These are phyloP conservation scores for Balamuthia mandrillaris DNA, from an alignment of 208 protist genomes.

Conservation along the genomic window DNA sequence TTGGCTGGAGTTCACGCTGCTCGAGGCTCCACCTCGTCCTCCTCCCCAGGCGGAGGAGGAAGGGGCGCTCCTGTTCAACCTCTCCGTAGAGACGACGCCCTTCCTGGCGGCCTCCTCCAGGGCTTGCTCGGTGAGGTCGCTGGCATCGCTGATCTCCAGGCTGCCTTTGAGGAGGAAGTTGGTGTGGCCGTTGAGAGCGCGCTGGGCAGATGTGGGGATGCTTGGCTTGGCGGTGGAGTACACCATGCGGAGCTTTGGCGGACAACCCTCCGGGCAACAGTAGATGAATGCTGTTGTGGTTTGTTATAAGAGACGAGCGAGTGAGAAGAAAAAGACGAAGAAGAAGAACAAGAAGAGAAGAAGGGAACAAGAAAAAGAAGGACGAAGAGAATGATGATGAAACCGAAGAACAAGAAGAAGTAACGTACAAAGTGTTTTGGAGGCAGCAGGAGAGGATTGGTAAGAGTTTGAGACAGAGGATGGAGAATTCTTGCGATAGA, in stretches of 20 bases:
- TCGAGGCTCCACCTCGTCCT: no score
- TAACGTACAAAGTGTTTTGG: neutral
- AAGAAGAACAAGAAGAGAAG: neutral
- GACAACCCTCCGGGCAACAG: conserved; percentile 8
- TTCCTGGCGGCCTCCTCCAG: neutral
- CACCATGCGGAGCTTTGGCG: conserved; percentile 19
- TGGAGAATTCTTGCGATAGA: neutral
- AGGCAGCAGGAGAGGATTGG: neutral
- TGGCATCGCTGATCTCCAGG: neutral
- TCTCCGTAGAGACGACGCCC: neutral
- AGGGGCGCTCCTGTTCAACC: no score
- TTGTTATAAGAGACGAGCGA: no score
- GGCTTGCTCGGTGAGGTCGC: conserved; percentile 5
- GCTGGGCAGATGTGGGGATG: neutral
- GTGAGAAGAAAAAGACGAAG: neutral
- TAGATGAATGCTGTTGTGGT: no score
- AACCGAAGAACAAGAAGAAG: neutral
- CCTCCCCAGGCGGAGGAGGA: no score
- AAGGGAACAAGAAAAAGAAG: neutral
- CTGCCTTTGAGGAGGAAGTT: neutral
- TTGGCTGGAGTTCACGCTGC: no score
- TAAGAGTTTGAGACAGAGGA: neutral
- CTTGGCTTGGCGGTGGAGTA: conserved; percentile 24
- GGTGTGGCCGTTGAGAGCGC: conserved; percentile 2
- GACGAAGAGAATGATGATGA: neutral